phyloP scores from a whole-genome alignment of 2,329 filamentous ascomycete genomes.

The Pseudocercospora macadamiae region DNA sequence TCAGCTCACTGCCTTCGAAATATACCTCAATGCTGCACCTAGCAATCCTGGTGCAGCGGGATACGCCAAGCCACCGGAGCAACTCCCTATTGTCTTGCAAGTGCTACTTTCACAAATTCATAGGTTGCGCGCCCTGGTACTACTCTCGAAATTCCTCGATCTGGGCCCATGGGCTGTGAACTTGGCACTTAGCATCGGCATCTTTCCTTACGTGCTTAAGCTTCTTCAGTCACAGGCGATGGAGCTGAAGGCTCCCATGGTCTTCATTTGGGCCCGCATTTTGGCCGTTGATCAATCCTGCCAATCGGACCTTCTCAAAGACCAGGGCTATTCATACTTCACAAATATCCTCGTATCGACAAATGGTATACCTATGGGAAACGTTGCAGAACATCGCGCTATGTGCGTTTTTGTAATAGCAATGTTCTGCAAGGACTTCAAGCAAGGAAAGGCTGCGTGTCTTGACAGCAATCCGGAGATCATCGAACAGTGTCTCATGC shows the following conservation, averaged over 20 bases:
- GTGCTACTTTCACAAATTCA: conserved; percentile 96
- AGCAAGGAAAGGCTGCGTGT: conserved; percentile 87
- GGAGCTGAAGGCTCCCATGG: conserved; percentile 97
- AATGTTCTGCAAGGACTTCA: conserved; percentile 95
- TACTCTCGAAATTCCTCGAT: conserved; percentile 91
- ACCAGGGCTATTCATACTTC: conserved; percentile 97
- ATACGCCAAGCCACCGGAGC: conserved; percentile 72
- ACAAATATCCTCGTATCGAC: conserved; percentile 82
- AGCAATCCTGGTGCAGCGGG: conserved; percentile 81
- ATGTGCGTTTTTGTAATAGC: conserved; percentile 99
- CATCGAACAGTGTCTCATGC: conserved; percentile 81
- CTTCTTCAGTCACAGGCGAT: conserved; percentile 91
- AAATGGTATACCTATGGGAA: conserved; percentile 75
- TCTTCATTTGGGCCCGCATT: conserved; percentile 97
- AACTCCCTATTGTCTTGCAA: conserved; percentile 93
- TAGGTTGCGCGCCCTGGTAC: conserved; percentile 82
- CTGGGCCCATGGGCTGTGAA: conserved; percentile 99
- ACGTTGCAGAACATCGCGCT: conserved; percentile 91
- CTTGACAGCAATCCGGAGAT: conserved; percentile 85
- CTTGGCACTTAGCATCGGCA: conserved; percentile 93
- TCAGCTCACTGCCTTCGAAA: conserved; percentile 94
- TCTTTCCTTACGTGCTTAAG: conserved; percentile 98
- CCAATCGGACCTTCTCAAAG: conserved; percentile 91
- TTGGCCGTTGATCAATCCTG: conserved; percentile 93
- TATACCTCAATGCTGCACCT: conserved; percentile 90